Conservation (phyloP, 2,329 filamentous ascomycete genomes). For the Epicoccum sorghinum region DNA sequence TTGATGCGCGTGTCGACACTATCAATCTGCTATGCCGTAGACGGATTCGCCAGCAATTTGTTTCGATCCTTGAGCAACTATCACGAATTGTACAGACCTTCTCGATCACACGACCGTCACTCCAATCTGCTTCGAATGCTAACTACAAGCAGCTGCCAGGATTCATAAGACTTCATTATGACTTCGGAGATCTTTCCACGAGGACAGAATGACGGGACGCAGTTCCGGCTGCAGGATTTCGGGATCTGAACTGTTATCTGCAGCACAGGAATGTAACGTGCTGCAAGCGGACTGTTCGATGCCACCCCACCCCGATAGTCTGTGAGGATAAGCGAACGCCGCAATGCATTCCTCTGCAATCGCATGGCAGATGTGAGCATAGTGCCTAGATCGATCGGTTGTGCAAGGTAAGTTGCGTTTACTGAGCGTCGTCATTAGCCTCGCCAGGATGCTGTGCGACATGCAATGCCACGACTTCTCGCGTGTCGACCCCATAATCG, state of each 20-base stretch:
- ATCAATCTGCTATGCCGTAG: too few relatives aligned
- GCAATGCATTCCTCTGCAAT: constrained; percentile 1
- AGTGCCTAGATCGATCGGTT: not conserved
- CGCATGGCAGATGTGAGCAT: not conserved
- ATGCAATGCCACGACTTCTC: constrained; percentile 5
- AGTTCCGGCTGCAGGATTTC: too few relatives aligned
- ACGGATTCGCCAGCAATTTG: too few relatives aligned
- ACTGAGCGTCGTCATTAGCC: constrained; percentile 2
- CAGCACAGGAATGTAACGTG: constrained; percentile 3
- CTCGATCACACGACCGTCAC: not conserved
- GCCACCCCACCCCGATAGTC: not conserved
- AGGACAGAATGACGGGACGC: too few relatives aligned
- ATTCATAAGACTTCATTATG: not conserved
- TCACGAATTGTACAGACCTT: not conserved
- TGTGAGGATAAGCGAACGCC: constrained; percentile 4
- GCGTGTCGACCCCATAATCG: constrained; percentile 9
- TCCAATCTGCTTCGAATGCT: not conserved
- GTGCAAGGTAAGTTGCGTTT: not conserved
- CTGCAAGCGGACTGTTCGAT: constrained; percentile 2
- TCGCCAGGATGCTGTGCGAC: constrained; percentile 3
- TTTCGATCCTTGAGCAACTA: too few relatives aligned
- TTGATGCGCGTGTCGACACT: too few relatives aligned
- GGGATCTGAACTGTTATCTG: not conserved
- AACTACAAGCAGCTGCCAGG: not conserved
- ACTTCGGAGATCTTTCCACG: too few relatives aligned